phyloP scores from a whole-genome alignment of 169 alveolate genomes.

The Babesia gibsoni region DNA sequence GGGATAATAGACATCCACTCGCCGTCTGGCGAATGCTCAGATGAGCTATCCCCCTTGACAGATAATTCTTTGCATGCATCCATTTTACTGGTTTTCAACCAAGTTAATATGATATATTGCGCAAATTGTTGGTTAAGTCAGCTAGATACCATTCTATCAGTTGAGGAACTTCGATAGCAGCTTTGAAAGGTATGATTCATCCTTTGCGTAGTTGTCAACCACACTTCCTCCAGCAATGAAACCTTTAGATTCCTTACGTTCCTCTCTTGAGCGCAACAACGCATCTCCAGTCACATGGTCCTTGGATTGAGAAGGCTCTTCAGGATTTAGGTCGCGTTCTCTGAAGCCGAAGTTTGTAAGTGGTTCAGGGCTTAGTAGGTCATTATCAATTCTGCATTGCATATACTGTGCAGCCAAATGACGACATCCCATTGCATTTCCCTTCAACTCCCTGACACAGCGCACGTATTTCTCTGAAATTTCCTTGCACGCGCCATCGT shows the following conservation, averaged over 20 bases:
- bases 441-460: constrained; percentile 41
- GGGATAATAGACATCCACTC: neutral
- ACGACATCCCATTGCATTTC: constrained; percentile 61
- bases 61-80: too few species aligned
- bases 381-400: constrained; percentile 62
- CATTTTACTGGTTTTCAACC: too few species aligned
- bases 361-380: constrained; percentile 51
- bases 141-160: neutral
- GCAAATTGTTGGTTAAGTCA: neutral
- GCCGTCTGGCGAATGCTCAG: neutral
- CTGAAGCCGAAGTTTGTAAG: constrained; percentile 51
- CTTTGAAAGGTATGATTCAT: constrained; percentile 36
- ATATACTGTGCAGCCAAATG: constrained; percentile 50
- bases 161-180: constrained; percentile 38
- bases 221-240: constrained; percentile 43
- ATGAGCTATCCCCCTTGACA: neutral
- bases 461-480: constrained; percentile 22
- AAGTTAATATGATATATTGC: too few species aligned
- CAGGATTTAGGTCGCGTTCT: constrained; percentile 14
- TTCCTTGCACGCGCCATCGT: constrained; percentile 62
- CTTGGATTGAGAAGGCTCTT: neutral
- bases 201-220: constrained; percentile 40
- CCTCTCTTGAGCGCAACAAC: constrained; percentile 14
- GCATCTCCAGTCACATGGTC: constrained; percentile 27
- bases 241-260: constrained; percentile 46